These are phyloP conservation scores for Escovopsis sp. DNA, from an alignment of 2,329 filamentous ascomycete species.

Conservation along the genomic window DNA sequence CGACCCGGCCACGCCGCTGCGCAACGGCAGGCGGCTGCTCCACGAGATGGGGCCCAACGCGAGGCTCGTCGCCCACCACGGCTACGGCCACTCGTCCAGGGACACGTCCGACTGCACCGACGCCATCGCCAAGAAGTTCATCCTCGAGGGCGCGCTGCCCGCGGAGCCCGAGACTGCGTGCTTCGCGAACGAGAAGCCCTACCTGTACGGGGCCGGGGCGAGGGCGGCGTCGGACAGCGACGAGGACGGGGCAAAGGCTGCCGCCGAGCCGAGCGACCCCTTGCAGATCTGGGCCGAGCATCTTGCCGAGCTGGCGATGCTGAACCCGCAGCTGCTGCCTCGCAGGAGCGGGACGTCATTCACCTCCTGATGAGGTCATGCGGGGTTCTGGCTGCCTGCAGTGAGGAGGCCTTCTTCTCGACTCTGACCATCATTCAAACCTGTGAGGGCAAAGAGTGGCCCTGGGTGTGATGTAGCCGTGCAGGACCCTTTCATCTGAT, in stretches of 20 bases:
- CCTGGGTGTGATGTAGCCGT: too few relatives aligned
- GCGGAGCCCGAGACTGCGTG: constrained; percentile 28
- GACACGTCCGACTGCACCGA: constrained; percentile 32
- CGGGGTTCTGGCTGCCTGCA: neutral
- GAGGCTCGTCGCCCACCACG: constrained; percentile 32
- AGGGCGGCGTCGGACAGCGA: neutral
- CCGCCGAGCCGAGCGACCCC: constrained; percentile 1
- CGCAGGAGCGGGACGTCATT: constrained; percentile 1
- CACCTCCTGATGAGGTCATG: neutral
- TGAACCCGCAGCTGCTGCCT: constrained; percentile 4
- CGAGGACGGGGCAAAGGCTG: neutral
- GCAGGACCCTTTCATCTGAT: too few relatives aligned
- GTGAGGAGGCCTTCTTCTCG: too few relatives aligned
- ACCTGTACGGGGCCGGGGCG: constrained; percentile 21
- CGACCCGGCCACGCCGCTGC: constrained; percentile 34
- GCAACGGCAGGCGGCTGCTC: constrained; percentile 29
- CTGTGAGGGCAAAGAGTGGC: too few relatives aligned
- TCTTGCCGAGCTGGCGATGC: constrained; percentile 6
- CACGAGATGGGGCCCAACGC: constrained; percentile 33
- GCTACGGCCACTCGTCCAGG: constrained; percentile 33
- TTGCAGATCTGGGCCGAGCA: constrained; percentile 9
- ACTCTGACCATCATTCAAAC: too few relatives aligned
- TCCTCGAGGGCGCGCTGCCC: constrained; percentile 27
- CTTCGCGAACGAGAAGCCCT: constrained; percentile 33
- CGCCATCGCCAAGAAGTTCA: constrained; percentile 22